A percentile compares a stretch with the other conserved stretches of the same genome.
Evolutionary conservation across 2,329 filamentous ascomycete species (phyloP).

Genomic region (Curvularia verruculosa): DNA sequence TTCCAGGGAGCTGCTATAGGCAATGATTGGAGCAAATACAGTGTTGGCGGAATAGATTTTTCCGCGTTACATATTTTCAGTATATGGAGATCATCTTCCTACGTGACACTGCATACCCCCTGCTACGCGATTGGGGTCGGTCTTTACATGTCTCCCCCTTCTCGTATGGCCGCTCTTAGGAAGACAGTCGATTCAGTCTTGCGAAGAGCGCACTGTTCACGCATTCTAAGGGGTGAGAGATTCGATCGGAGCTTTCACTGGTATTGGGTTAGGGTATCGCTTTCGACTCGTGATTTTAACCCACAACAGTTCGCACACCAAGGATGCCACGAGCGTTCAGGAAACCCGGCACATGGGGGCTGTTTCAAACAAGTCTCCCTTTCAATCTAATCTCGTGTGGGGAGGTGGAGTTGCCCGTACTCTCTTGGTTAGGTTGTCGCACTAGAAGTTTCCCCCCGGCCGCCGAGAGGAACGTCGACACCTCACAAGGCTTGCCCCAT

Average conservation of each 20-base stretch:
- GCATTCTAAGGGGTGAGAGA: background rate
- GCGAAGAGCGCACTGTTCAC: background rate
- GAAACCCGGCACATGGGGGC: background rate
- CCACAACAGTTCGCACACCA: background rate
- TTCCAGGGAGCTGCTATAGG: background rate
- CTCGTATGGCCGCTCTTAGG: background rate
- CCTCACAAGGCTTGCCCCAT: conserved; percentile 10
- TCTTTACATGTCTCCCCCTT: background rate
- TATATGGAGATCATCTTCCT: background rate
- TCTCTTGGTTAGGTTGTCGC: conserved; percentile 23
- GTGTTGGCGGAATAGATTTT: background rate
- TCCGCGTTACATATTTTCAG: background rate
- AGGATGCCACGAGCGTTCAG: background rate
- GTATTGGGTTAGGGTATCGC: background rate
- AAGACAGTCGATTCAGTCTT: background rate
- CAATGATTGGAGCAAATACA: background rate
- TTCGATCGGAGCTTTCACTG: background rate
- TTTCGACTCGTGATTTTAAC: background rate
- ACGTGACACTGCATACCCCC: background rate
- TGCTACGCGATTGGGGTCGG: background rate
- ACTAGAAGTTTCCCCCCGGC: conserved; percentile 19
- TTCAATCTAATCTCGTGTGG: conserved; percentile 17
- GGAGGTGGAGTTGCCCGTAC: conserved; percentile 19
- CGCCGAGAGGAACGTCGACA: conserved; percentile 9
- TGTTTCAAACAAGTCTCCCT: conserved; percentile 24